Conservation (phyloP, 768 basidiomycete genomes). For the Zangia roseola region DNA sequence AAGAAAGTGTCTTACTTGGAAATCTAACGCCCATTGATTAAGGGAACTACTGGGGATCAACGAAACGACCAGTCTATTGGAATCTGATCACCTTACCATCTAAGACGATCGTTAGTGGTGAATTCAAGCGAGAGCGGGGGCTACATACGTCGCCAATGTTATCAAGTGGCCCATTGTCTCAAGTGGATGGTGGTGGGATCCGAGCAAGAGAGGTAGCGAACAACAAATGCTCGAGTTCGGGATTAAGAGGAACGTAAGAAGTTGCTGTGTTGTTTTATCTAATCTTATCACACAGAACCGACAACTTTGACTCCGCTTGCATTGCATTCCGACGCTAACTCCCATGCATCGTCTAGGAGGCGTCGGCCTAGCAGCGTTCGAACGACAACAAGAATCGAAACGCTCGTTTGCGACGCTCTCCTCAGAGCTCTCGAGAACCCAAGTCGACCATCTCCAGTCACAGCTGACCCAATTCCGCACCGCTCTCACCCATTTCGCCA, state of each 20-base stretch:
- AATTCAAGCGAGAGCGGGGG: background rate
- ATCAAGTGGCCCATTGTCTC: slow-evolving; percentile 75
- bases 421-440: slow-evolving; percentile 67
- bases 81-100: slow-evolving; percentile 22
- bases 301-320: no score
- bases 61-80: background rate
- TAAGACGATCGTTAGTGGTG: slow-evolving; percentile 6
- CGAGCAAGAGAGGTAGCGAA: background rate
- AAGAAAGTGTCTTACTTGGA: slow-evolving; percentile 57
- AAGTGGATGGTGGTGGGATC: background rate
- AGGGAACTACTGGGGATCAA: slow-evolving; percentile 60
- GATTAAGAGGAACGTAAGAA: background rate
- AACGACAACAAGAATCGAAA: slow-evolving; percentile 79
- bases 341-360: slow-evolving; percentile 74
- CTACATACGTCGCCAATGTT: slow-evolving; percentile 80
- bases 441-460: slow-evolving; percentile 74
- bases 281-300: slow-evolving; percentile 2
- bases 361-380: slow-evolving; percentile 86
- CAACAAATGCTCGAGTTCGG: background rate
- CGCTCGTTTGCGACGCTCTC: slow-evolving; percentile 83
- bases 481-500: slow-evolving; percentile 76
- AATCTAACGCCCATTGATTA: slow-evolving; percentile 97
- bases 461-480: slow-evolving; percentile 85
- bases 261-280: slow-evolving; percentile 13
- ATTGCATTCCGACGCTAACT: no score